These are phyloP conservation scores for Xylaria sp. DNA, from an alignment of 2,329 filamentous ascomycete genomes.

Conservation along the genomic window DNA sequence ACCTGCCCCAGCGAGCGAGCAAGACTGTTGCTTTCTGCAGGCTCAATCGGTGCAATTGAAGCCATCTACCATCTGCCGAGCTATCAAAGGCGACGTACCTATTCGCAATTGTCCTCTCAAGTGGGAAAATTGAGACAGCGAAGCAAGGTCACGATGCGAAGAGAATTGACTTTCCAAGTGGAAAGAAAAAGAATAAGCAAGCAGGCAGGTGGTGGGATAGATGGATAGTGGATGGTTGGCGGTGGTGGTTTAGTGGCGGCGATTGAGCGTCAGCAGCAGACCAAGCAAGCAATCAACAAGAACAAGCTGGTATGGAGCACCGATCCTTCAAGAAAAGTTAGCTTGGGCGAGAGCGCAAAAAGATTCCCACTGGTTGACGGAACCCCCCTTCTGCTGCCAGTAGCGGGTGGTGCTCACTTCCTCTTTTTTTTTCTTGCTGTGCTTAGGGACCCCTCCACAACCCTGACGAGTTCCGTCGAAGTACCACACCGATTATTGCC, in stretches of 20 bases:
- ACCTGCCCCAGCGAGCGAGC: neutral
- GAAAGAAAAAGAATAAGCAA: conserved; percentile 34
- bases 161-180: conserved; percentile 31
- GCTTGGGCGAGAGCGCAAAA: conserved; percentile 21
- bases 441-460: conserved; percentile 33
- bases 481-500: conserved; percentile 28
- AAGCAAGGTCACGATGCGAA: conserved; percentile 41
- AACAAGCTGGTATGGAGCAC: conserved; percentile 31
- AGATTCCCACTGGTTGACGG: conserved; percentile 26
- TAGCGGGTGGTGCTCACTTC: conserved; percentile 22
- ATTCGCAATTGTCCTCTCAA: conserved; percentile 40
- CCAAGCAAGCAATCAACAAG: conserved; percentile 26
- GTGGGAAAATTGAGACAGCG: conserved; percentile 34
- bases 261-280: conserved; percentile 27
- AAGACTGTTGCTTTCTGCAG: conserved; percentile 19
- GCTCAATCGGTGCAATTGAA: conserved; percentile 16
- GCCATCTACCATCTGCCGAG: neutral
- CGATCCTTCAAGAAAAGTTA: conserved; percentile 33
- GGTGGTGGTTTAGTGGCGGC: conserved; percentile 27
- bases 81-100: conserved; percentile 29
- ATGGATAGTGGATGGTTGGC: conserved; percentile 18
- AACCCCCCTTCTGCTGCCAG: conserved; percentile 16
- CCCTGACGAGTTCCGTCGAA: conserved; percentile 25
- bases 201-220: conserved; percentile 30
- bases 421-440: conserved; percentile 27